Percentiles rank a stretch among this genome's conserved stretches.
These are phyloP conservation scores for Kuraishia floccosa DNA, from an alignment of 805 yeast genomes.

Conservation along the genomic window DNA sequence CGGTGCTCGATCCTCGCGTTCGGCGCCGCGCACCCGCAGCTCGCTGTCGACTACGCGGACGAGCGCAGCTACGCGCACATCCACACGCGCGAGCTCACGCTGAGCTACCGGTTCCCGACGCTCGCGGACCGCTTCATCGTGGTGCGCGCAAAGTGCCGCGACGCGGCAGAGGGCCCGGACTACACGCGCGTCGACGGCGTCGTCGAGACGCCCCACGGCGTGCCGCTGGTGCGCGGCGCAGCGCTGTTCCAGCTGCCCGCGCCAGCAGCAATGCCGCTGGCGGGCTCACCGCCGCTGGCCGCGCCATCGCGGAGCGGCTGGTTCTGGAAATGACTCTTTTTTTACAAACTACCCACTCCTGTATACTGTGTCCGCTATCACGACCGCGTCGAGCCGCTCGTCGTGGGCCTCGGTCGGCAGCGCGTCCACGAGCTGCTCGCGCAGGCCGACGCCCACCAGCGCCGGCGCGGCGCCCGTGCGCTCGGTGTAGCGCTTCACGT, in stretches of 20 bases:
- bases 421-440: constrained; percentile 41
- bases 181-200: constrained; percentile 33
- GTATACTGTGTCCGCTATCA: constrained; percentile 24
- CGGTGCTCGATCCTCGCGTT: constrained; percentile 32
- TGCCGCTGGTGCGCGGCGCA: constrained; percentile 42
- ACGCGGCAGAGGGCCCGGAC: constrained; percentile 16
- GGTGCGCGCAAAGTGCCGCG: constrained; percentile 35
- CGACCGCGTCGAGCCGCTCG: constrained; percentile 40
- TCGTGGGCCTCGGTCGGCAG: constrained; percentile 59
- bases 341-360: too few species aligned
- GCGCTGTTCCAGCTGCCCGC: constrained; percentile 26
- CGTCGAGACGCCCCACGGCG: constrained; percentile 41
- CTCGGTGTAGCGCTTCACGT: constrained; percentile 36
- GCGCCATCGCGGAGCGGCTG: constrained; percentile 2
- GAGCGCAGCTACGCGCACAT: constrained; percentile 16
- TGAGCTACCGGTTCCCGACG: constrained; percentile 61
- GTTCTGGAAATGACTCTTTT: constrained; percentile 3
- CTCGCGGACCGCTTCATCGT: constrained; percentile 69
- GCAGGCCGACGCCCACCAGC: constrained; percentile 54
- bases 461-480: constrained; percentile 22
- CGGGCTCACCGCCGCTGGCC: too few species aligned
- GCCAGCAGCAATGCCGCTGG: too few species aligned
- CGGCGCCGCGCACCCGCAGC: constrained; percentile 14
- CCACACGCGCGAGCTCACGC: constrained; percentile 33
- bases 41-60: constrained; percentile 21